Conservation (phyloP, 352 stramenopile genomes). For the Pythium utonaiense region DNA sequence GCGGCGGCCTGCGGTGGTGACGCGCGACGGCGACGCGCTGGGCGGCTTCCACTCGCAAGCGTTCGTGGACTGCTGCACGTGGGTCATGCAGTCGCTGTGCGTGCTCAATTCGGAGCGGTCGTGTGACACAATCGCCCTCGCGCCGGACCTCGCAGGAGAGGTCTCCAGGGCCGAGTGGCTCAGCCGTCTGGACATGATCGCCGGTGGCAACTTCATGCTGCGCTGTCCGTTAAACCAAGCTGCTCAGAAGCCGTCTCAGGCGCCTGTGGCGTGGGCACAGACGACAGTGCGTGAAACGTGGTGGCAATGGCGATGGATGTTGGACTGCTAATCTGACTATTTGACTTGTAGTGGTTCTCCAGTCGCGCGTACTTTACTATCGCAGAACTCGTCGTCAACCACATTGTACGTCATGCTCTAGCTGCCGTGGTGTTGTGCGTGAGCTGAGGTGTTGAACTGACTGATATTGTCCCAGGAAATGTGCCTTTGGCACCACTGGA, state of each 20-base stretch:
- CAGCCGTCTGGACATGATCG: slow-evolving; percentile 46
- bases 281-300: slow-evolving; percentile 15
- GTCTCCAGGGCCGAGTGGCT: slow-evolving; percentile 28
- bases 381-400: slow-evolving; percentile 63
- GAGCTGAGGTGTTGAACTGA: no score
- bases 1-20: slow-evolving; percentile 4
- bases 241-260: slow-evolving; percentile 19
- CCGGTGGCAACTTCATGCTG: slow-evolving; percentile 49
- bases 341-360: slow-evolving; percentile 49
- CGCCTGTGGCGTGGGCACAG: background rate
- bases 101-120: slow-evolving; percentile 66
- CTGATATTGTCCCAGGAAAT: slow-evolving; percentile 40
- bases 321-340: background rate
- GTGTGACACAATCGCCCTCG: slow-evolving; percentile 55
- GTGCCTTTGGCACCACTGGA: slow-evolving; percentile 62
- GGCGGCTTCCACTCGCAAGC: slow-evolving; percentile 39
- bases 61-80: slow-evolving; percentile 40
- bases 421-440: background rate
- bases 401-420: slow-evolving; percentile 50
- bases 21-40: slow-evolving; percentile 26
- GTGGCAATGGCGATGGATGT: background rate
- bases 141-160: background rate
- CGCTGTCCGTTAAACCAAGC: slow-evolving; percentile 30
- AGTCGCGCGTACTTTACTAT: slow-evolving; percentile 60
- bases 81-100: slow-evolving; percentile 33